phyloP scores from a whole-genome alignment of 306 rosid species.

The Senna siamea region DNA sequence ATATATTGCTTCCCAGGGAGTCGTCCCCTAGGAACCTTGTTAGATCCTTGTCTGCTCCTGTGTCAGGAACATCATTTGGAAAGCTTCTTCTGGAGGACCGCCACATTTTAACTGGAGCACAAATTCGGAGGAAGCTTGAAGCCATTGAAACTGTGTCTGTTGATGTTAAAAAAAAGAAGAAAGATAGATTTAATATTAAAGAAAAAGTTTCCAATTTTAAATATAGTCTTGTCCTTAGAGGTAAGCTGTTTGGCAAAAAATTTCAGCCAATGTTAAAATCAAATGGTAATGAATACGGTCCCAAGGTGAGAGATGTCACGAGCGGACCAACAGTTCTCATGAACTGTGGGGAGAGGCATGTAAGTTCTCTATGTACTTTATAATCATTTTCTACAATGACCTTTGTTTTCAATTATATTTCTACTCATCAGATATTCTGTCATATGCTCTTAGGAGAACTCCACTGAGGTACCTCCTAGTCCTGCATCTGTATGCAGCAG shows the following conservation, averaged over 20 bases:
- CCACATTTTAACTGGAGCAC: conserved; percentile 84
- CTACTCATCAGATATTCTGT: conserved; percentile 34
- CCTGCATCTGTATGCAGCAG: conserved; percentile 98
- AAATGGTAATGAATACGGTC: conserved; percentile 45
- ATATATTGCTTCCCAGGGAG: conserved; percentile 55
- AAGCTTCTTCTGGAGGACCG: conserved; percentile 99
- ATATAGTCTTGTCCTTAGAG: conserved; percentile 71
- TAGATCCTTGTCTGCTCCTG: conserved; percentile 95
- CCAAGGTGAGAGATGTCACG: conserved; percentile 60
- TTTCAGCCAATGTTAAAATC: conserved; percentile 64
- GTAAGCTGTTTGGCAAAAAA: conserved; percentile 82
- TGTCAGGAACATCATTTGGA: conserved; percentile 95
- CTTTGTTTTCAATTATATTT: conserved; percentile 36
- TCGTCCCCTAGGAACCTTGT: conserved; percentile 84
- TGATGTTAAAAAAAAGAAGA: conserved; percentile 62
- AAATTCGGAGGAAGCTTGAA: conserved; percentile 90
- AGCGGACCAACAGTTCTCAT: conserved; percentile 88
- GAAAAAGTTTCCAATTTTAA: conserved; percentile 81
- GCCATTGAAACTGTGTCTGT: conserved; percentile 57
- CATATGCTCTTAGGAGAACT: conserved; percentile 69
- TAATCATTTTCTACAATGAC: background rate
- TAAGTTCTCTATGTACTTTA: conserved; percentile 48
- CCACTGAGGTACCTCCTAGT: conserved; percentile 99
- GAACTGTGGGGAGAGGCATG: conserved; percentile 73
- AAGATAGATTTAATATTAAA: conserved; percentile 81